A percentile compares a stretch with the other conserved stretches of the same genome.
These are phyloP conservation scores for Grosmannia clavigera DNA, from an alignment of 2,329 filamentous ascomycete genomes.

Conservation along the genomic window DNA sequence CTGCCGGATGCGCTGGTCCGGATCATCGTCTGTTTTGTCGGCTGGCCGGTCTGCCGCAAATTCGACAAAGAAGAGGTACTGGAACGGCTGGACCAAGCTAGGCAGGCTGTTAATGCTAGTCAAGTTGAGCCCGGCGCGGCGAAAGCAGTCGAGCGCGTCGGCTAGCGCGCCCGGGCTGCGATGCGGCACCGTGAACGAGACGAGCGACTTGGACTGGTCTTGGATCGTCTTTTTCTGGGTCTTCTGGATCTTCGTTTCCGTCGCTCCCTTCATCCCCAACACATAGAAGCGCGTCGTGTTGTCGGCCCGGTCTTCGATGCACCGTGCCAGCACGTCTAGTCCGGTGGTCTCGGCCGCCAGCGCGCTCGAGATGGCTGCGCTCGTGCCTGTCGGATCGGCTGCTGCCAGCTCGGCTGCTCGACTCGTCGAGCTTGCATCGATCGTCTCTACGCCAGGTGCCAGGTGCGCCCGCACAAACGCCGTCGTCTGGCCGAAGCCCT, in stretches of 20 bases:
- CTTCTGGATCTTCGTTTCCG: neutral
- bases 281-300: conserved; percentile 75
- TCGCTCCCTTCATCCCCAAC: conserved; percentile 25
- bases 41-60: conserved; percentile 43
- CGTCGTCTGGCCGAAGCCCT: conserved; percentile 76
- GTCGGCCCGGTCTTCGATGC: conserved; percentile 61
- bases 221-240: neutral
- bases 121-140: conserved; percentile 59
- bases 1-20: conserved; percentile 43
- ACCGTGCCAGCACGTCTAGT: conserved; percentile 54
- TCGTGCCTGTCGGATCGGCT: conserved; percentile 42
- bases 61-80: conserved; percentile 93
- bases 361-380: conserved; percentile 66
- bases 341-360: conserved; percentile 58
- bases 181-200: conserved; percentile 77
- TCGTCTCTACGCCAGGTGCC: conserved; percentile 53
- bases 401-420: conserved; percentile 68
- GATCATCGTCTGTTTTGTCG: conserved; percentile 28
- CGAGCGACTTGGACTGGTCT: conserved; percentile 50
- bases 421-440: conserved; percentile 78
- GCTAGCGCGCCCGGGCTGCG: conserved; percentile 69
- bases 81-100: conserved; percentile 61
- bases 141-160: conserved; percentile 68
- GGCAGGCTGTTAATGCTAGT: conserved; percentile 86
- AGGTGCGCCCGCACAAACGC: conserved; percentile 59